phyloP scores from a whole-genome alignment of 2,329 filamentous ascomycete species.

The Nemania serpens region DNA sequence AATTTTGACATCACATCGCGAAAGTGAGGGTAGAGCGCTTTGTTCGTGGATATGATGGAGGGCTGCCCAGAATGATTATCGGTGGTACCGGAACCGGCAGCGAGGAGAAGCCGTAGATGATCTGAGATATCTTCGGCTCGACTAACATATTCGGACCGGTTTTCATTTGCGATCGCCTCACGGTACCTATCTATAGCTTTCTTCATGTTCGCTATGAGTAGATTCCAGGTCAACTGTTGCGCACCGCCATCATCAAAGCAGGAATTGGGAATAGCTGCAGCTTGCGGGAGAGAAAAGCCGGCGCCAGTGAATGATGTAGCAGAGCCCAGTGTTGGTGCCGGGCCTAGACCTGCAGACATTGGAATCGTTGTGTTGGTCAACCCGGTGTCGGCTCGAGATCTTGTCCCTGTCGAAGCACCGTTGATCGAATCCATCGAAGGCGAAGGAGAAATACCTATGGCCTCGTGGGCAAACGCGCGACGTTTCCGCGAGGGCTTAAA shows the following conservation, averaged over 20 bases:
- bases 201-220: conserved; percentile 91
- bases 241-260: conserved; percentile 91
- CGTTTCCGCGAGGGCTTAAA: conserved; percentile 61
- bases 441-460: conserved; percentile 72
- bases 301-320: conserved; percentile 67
- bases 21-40: conserved; percentile 95
- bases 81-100: conserved; percentile 93
- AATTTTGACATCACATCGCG: conserved; percentile 99
- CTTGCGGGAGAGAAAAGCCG: conserved; percentile 61
- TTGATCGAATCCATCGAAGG: conserved; percentile 92
- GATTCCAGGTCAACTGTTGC: conserved; percentile 83
- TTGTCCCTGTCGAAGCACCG: conserved; percentile 62
- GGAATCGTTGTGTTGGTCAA: conserved; percentile 51
- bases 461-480: conserved; percentile 66
- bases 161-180: conserved; percentile 81
- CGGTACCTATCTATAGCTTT: conserved; percentile 87
- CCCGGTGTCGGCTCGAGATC: conserved; percentile 60
- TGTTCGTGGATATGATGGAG: conserved; percentile 99
- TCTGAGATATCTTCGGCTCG: conserved; percentile 98
- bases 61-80: conserved; percentile 99
- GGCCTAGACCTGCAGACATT: conserved; percentile 40
- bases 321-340: conserved; percentile 58
- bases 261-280: conserved; percentile 71
- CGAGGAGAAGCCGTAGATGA: conserved; percentile 89
- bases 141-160: conserved; percentile 87